Conservation (phyloP, 345 rosid species). For the Boechera stricta region DNA sequence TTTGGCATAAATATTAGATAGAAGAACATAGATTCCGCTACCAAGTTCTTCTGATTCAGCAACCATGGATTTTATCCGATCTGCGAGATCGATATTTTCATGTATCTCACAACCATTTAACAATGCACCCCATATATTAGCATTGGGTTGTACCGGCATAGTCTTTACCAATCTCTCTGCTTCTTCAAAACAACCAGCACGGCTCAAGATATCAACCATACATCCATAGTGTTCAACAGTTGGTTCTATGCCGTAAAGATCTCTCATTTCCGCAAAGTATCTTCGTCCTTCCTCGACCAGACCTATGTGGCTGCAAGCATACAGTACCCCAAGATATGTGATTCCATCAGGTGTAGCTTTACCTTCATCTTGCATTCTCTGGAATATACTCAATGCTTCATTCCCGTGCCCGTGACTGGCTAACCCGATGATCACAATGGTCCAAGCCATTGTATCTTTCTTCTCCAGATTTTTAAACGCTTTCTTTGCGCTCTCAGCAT, state of each 20-base stretch:
- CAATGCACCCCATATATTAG: constrained; percentile 59
- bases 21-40: constrained; percentile 52
- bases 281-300: constrained; percentile 53
- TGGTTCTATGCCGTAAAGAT: constrained; percentile 48
- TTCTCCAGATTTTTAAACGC: constrained; percentile 33
- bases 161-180: constrained; percentile 52
- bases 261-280: constrained; percentile 52
- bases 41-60: constrained; percentile 50
- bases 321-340: constrained; percentile 50
- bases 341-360: constrained; percentile 53
- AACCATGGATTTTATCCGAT: constrained; percentile 44
- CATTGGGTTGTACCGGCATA: constrained; percentile 54
- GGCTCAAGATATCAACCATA: constrained; percentile 65
- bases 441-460: constrained; percentile 60
- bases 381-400: constrained; percentile 53
- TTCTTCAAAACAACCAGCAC: constrained; percentile 54
- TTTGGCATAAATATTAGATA: constrained; percentile 59
- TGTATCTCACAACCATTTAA: constrained; percentile 61
- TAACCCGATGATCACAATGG: constrained; percentile 54
- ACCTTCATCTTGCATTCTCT: constrained; percentile 51
- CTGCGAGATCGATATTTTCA: constrained; percentile 54
- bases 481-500: constrained; percentile 30
- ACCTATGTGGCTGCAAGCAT: constrained; percentile 63
- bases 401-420: constrained; percentile 64
- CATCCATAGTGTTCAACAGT: constrained; percentile 54